Conservation (phyloP, 208 protist species). For the Acanthamoeba polyphaga region DNA sequence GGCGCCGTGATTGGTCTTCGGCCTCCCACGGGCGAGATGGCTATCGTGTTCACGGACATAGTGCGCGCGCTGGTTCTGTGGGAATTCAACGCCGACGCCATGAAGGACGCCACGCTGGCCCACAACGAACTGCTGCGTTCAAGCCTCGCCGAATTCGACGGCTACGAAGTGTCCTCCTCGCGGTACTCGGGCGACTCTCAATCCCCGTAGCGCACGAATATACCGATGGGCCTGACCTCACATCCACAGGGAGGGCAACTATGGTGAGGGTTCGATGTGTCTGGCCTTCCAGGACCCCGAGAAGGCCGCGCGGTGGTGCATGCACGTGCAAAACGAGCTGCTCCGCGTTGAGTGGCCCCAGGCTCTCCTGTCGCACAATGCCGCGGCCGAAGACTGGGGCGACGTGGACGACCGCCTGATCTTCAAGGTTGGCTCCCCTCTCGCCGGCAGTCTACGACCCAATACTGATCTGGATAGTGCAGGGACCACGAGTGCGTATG, state of each 20-base stretch:
- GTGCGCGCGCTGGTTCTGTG: constrained; percentile 18
- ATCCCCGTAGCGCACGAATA: no score
- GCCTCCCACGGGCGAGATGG: not conserved
- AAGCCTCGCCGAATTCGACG: not conserved
- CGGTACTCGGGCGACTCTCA: no score
- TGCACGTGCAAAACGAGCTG: constrained; percentile 37
- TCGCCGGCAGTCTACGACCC: no score
- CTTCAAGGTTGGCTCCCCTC: constrained; percentile 45
- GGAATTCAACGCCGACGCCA: constrained; percentile 53
- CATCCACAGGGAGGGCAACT: constrained; percentile 35
- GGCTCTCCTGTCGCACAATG: not conserved
- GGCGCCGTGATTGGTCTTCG: no score
- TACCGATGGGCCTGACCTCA: no score
- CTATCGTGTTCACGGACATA: constrained; percentile 69
- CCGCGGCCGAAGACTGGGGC: constrained; percentile 59
- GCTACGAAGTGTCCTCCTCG: no score
- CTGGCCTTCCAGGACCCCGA: constrained; percentile 15
- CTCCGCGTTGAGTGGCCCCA: constrained; percentile 49
- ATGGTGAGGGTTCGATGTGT: constrained; percentile 39
- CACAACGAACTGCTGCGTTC: constrained; percentile 41
- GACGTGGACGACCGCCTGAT: constrained; percentile 4
- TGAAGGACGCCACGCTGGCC: constrained; percentile 57
- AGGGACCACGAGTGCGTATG: constrained; percentile 70
- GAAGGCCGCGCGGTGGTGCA: not conserved
- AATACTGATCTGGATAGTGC: no score